Evolutionary conservation across 805 yeast genomes (phyloP).

Genomic region (Pichia eremophila): DNA sequence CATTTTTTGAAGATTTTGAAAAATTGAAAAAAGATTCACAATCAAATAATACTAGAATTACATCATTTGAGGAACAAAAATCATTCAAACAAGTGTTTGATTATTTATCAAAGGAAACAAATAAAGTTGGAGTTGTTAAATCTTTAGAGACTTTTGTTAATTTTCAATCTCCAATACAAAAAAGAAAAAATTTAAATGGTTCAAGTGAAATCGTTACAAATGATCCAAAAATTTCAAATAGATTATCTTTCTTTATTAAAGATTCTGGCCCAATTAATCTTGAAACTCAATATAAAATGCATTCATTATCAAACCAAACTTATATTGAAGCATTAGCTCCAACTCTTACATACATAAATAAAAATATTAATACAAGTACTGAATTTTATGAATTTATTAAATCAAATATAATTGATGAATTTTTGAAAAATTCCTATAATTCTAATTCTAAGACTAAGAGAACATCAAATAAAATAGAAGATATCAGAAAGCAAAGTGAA

Average conservation of each 20-base stretch:
- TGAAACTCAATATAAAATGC: constrained; percentile 10
- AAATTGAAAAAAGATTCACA: constrained; percentile 11
- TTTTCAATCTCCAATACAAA: constrained; percentile 6
- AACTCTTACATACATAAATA: constrained; percentile 17
- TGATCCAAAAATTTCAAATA: background rate
- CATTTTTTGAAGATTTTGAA: constrained; percentile 20
- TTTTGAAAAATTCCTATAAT: constrained; percentile 2
- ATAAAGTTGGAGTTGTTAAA: constrained; percentile 18
- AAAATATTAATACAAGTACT: constrained; percentile 12
- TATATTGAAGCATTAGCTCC: constrained; percentile 13
- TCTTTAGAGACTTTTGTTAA: constrained; percentile 20
- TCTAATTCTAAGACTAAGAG: background rate
- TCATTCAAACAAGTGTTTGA: constrained; percentile 24
- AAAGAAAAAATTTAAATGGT: background rate
- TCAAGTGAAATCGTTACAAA: background rate
- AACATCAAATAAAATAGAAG: background rate
- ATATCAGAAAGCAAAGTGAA: constrained; percentile 6
- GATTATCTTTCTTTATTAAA: constrained; percentile 1
- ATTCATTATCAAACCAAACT: constrained; percentile 5
- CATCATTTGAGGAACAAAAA: constrained; percentile 26
- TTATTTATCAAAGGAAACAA: constrained; percentile 16
- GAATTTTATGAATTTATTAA: constrained; percentile 16
- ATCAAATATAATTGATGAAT: constrained; percentile 13
- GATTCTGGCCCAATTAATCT: constrained; percentile 10
- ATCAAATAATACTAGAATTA: constrained; percentile 9